Evolutionary conservation across 108 stramenopile species (phyloP).

Genomic region (Cyclotella distinguenda): DNA sequence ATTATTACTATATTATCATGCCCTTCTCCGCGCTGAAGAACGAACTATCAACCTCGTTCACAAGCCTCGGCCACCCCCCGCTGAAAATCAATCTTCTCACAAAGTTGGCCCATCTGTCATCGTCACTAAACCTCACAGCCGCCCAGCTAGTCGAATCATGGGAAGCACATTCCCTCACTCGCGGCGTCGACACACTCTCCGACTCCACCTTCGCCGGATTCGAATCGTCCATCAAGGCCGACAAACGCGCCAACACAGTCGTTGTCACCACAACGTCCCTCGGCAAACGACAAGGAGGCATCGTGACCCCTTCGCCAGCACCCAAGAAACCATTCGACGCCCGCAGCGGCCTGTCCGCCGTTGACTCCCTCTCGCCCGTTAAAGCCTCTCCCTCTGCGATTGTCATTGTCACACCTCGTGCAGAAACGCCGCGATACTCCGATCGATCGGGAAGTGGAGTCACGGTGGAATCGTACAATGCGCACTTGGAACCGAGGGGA

Average conservation of each 20-base stretch:
- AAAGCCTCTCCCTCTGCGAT: slow-evolving; percentile 5
- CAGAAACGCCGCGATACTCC: slow-evolving; percentile 7
- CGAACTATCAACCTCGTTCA: too few species aligned
- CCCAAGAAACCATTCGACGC: not conserved
- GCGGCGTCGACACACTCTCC: slow-evolving; percentile 49
- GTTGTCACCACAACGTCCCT: slow-evolving; percentile 5
- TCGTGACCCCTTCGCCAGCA: slow-evolving; percentile 28
- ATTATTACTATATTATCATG: too few species aligned
- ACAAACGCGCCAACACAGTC: not conserved
- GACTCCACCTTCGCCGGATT: slow-evolving; percentile 55
- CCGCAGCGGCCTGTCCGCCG: slow-evolving; percentile 8
- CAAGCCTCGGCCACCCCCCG: too few species aligned
- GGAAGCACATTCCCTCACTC: slow-evolving; percentile 75
- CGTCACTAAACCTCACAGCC: slow-evolving; percentile 46
- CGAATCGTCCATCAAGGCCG: slow-evolving; percentile 13
- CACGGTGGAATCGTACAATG: not conserved
- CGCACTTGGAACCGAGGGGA: not conserved
- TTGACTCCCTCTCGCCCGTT: too few species aligned
- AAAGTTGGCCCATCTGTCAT: slow-evolving; percentile 43
- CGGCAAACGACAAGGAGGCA: slow-evolving; percentile 15
- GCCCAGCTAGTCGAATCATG: slow-evolving; percentile 63
- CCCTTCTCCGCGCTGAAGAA: too few species aligned
- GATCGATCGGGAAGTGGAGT: slow-evolving; percentile 1
- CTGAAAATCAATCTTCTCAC: slow-evolving; percentile 1
- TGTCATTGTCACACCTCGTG: not conserved